A percentile compares a stretch with the other conserved stretches of the same genome.
These are phyloP conservation scores for Pseudogymnoascus sp. DNA, from an alignment of 2,329 filamentous ascomycete genomes.

Conservation along the genomic window DNA sequence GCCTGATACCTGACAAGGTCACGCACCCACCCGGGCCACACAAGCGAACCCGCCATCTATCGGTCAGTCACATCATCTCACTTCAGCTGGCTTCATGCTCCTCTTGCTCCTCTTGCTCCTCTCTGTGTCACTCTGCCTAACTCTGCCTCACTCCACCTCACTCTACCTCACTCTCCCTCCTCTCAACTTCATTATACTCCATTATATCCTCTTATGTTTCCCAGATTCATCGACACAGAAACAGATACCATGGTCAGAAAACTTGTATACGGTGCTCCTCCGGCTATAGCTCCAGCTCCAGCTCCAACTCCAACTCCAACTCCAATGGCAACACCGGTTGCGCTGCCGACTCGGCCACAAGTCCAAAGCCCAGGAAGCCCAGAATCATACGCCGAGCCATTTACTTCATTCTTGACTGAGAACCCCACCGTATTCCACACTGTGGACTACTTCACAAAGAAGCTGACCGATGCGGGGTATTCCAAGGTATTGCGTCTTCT, in stretches of 20 bases:
- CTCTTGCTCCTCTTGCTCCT: neutral
- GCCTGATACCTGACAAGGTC: neutral
- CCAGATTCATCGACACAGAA: neutral
- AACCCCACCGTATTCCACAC: conserved; percentile 94
- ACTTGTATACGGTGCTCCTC: conserved; percentile 4
- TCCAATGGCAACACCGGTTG: conserved; percentile 9
- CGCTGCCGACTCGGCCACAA: neutral
- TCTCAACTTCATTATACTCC: too few relatives aligned
- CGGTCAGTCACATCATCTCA: conserved; percentile 5
- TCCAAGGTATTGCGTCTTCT: conserved; percentile 47
- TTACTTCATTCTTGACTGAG: conserved; percentile 76
- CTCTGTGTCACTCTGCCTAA: too few relatives aligned
- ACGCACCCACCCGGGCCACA: conserved; percentile 2
- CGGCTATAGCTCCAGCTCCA: conserved; percentile 16
- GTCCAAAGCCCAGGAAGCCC: conserved; percentile 27
- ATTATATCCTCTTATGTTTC: neutral
- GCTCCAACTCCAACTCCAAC: conserved; percentile 14
- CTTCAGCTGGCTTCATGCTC: conserved; percentile 3
- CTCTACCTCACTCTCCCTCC: neutral
- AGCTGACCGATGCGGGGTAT: conserved; percentile 67
- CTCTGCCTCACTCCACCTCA: neutral
- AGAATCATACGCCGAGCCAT: conserved; percentile 71
- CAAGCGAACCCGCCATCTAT: conserved; percentile 6
- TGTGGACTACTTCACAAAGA: conserved; percentile 68
- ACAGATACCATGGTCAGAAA: neutral